These are phyloP conservation scores for Chamaecrista fasciculata DNA, from an alignment of 306 rosid species.

Conservation along the genomic window DNA sequence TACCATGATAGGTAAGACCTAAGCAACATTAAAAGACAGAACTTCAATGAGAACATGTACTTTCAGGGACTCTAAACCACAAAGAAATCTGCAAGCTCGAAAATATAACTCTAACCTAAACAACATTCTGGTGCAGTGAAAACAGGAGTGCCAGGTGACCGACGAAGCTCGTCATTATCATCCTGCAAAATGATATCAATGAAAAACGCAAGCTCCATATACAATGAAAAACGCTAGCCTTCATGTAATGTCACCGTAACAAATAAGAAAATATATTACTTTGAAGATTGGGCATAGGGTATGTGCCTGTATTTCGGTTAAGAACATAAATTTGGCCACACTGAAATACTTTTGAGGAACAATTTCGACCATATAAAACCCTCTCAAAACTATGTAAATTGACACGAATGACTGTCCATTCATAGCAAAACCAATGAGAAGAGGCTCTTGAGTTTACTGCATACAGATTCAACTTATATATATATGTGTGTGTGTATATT, in stretches of 20 bases:
- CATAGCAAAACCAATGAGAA: neutral
- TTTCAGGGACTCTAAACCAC: neutral
- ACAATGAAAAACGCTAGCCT: neutral
- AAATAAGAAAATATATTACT: neutral
- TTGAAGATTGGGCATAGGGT: neutral
- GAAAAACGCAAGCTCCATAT: conserved; percentile 8
- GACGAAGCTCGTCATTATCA: conserved; percentile 84
- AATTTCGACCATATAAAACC: neutral
- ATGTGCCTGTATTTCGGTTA: neutral
- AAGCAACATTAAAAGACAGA: conserved; percentile 11
- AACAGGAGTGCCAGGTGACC: conserved; percentile 99
- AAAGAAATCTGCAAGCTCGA: conserved; percentile 11
- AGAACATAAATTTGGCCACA: neutral
- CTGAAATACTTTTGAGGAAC: neutral
- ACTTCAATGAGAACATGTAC: conserved; percentile 20
- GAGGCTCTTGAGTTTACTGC: neutral
- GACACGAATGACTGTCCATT: neutral
- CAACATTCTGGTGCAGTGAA: conserved; percentile 98
- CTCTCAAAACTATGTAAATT: neutral
- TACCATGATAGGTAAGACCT: conserved; percentile 83
- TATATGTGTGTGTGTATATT: too few relatives aligned
- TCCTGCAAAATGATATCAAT: conserved; percentile 56
- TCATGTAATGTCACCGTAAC: conserved; percentile 9
- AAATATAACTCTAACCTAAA: conserved; percentile 52
- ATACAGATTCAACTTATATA: neutral